phyloP scores from a whole-genome alignment of 306 rosid genomes.

The Fragaria iinumae region DNA sequence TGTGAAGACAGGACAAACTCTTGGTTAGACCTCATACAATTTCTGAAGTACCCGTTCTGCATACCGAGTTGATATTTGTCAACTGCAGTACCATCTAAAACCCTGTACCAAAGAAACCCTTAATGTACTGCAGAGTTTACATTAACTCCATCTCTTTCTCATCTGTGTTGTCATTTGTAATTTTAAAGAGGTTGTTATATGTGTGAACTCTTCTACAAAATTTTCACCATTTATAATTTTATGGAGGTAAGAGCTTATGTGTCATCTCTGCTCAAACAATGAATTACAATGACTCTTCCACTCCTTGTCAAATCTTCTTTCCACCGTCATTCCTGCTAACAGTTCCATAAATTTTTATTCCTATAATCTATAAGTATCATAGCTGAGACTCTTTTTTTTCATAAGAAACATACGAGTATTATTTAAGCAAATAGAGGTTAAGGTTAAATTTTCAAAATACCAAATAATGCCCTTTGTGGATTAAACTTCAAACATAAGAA shows the following conservation, averaged over 20 bases:
- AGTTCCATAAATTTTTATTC: background rate
- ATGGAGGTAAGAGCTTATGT: background rate
- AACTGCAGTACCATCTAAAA: background rate
- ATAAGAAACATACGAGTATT: background rate
- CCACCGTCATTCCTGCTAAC: background rate
- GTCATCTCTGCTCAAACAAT: background rate
- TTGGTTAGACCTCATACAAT: background rate
- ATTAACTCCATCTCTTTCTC: no score
- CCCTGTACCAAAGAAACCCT: background rate
- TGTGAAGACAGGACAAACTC: background rate
- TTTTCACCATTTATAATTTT: background rate
- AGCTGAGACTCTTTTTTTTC: background rate
- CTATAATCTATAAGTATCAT: background rate
- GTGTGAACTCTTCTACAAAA: background rate
- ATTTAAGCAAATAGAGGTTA: no score
- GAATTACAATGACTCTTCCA: background rate
- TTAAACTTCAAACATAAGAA: no score
- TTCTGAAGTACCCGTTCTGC: background rate
- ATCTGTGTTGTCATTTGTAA: no score
- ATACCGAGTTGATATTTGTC: background rate
- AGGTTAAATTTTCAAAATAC: no score
- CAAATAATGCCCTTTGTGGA: no score
- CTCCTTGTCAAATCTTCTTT: background rate
- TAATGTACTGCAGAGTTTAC: background rate
- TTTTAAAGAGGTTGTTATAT: no score